These are phyloP conservation scores for Aquilaria yunnanensis DNA, from an alignment of 345 rosid species.

Conservation along the genomic window DNA sequence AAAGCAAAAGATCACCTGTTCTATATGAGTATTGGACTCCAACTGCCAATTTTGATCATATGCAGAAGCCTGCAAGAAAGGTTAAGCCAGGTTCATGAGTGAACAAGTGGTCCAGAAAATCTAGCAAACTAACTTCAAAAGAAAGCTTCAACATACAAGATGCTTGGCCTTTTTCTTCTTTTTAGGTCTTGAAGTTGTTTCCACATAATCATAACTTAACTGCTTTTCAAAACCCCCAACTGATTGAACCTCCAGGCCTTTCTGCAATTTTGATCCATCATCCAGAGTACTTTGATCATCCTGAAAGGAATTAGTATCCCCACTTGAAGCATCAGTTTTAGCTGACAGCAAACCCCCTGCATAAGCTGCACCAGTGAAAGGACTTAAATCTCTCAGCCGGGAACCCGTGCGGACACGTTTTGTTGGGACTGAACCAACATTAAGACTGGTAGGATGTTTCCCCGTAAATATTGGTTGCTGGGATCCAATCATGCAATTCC, in stretches of 20 bases:
- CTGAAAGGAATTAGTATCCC: slow-evolving; percentile 92
- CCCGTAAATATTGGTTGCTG: slow-evolving; percentile 49
- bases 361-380: slow-evolving; percentile 51
- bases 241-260: slow-evolving; percentile 81
- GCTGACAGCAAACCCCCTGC: slow-evolving; percentile 38
- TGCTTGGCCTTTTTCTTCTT: slow-evolving; percentile 82
- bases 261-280: slow-evolving; percentile 67
- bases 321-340: slow-evolving; percentile 93
- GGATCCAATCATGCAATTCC: slow-evolving; percentile 33
- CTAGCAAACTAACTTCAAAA: slow-evolving; percentile 6
- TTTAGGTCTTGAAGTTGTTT: slow-evolving; percentile 72
- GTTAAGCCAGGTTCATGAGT: slow-evolving; percentile 4
- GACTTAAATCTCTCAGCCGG: slow-evolving; percentile 70
- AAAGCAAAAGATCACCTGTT: slow-evolving; percentile 47
- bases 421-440: slow-evolving; percentile 70
- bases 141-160: slow-evolving; percentile 38
- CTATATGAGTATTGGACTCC: slow-evolving; percentile 53
- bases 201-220: slow-evolving; percentile 62
- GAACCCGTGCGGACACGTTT: slow-evolving; percentile 87
- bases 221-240: slow-evolving; percentile 61
- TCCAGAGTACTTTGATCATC: slow-evolving; percentile 84
- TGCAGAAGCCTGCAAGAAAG: slow-evolving; percentile 62
- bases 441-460: slow-evolving; percentile 61
- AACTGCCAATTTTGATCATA: slow-evolving; percentile 79
- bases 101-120: too few species aligned